Base-by-base conservation (phyloP, 1,284 basidiomycete species). In the Peniophora sp. region DNA sequence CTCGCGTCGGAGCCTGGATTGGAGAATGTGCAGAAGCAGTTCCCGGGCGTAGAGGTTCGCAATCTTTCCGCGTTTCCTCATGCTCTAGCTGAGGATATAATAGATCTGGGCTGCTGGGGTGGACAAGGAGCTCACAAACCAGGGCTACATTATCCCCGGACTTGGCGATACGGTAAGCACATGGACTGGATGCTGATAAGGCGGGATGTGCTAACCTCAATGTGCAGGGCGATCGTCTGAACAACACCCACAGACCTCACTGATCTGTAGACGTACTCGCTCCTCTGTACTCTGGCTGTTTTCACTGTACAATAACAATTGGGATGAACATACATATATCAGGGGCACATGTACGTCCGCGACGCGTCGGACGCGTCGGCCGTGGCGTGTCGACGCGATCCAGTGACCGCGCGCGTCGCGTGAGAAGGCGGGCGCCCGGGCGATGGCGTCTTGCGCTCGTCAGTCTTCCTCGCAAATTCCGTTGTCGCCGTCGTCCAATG, bases 41-140 rank as follows among this genome's bases (percentile, higher is more conserved):
- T 81, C 65, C 94, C 93, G 0, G 84, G 83, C 2, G 74, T 98
- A 15, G 88, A 96, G 76, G 89, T 91, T 57, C 52, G 68, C 57
- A 3, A 11, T n/a, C 55, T 51, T 48, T 48, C n/a, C n/a, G n/a
- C n/a, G 27, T 12, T 5, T 32, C 27, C 6, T 32, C 27, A 5
- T 32, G 27, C 27, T 49, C 39, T 8, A 48, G 14, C 36, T 41
- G 35, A 48, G 18, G 51, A 45, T 49, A 41, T 37, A 43, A n/a
- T 52, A 94, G 88, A 85, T 96, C 48, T 94, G 85, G 83, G 84
- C 85, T 35, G 90, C 88, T 22, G 88, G 81, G 0, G 77, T 95
- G 2, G 92, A 97, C 63, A 69, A 83, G 18, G 64, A 74, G 2
- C 66, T 96, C 57, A 93, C 89, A 1, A 51, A 58, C 0, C 75